Conservation (phyloP, 2,329 filamentous ascomycete species). For the Cladophialophora psammophila region DNA sequence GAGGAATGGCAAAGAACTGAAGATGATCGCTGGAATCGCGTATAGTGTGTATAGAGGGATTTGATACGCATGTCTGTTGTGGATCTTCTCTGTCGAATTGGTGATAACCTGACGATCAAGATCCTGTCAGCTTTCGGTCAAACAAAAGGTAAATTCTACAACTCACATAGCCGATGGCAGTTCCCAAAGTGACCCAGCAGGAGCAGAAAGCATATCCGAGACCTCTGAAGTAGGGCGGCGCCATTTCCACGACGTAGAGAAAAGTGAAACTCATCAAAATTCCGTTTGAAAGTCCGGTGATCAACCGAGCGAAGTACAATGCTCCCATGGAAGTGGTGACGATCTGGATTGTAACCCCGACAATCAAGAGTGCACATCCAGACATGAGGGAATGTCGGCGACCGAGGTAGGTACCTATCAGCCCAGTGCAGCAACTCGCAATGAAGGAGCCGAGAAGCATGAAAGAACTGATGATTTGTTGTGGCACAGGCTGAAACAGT, state of each 20-base stretch:
- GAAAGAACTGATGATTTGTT: slow-evolving; percentile 54
- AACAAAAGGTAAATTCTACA: background rate
- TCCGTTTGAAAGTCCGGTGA: slow-evolving; percentile 64
- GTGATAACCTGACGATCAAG: background rate
- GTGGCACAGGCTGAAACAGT: slow-evolving; percentile 43
- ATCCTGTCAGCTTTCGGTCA: background rate
- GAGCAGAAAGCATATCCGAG: slow-evolving; percentile 63
- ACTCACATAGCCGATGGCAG: slow-evolving; percentile 64
- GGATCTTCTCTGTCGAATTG: background rate
- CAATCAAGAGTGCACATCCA: slow-evolving; percentile 58
- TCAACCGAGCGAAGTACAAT: slow-evolving; percentile 61
- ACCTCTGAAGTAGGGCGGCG: slow-evolving; percentile 67
- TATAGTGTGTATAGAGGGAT: background rate
- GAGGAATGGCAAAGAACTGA: background rate
- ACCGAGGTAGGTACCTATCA: slow-evolving; percentile 44
- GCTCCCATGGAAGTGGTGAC: slow-evolving; percentile 59
- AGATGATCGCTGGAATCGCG: background rate
- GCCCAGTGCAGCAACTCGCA: slow-evolving; percentile 42
- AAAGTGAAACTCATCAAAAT: slow-evolving; percentile 64
- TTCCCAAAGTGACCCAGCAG: slow-evolving; percentile 76
- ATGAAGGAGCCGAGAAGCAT: slow-evolving; percentile 55
- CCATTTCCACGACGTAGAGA: slow-evolving; percentile 56
- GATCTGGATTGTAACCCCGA: slow-evolving; percentile 67
- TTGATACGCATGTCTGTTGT: background rate
- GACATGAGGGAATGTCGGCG: slow-evolving; percentile 54